A percentile compares a stretch with the other conserved stretches of the same genome.
These are phyloP conservation scores for Diaporthe australafricana DNA, from an alignment of 2,329 filamentous ascomycete species.

Conservation along the genomic window DNA sequence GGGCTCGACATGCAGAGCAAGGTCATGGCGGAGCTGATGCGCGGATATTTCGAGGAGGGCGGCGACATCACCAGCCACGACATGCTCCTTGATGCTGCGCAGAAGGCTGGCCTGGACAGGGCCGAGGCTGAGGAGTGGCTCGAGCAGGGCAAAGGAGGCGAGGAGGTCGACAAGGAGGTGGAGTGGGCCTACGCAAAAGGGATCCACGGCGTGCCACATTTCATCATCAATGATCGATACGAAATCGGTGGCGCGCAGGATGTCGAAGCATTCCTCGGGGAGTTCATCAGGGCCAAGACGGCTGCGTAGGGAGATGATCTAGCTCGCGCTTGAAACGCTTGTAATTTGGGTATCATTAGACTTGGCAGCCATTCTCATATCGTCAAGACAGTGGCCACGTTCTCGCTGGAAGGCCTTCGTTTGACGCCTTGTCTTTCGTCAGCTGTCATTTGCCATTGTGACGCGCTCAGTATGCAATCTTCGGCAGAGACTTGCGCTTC, in stretches of 20 bases:
- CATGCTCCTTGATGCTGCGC: constrained; percentile 63
- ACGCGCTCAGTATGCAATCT: neutral
- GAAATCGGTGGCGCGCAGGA: constrained; percentile 80
- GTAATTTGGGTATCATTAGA: constrained; percentile 34
- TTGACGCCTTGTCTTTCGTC: constrained; percentile 6
- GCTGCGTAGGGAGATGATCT: constrained; percentile 35
- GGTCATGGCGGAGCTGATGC: constrained; percentile 73
- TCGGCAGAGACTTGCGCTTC: neutral
- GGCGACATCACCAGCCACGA: constrained; percentile 71
- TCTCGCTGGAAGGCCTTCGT: neutral
- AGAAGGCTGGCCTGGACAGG: constrained; percentile 64
- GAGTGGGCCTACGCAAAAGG: constrained; percentile 60
- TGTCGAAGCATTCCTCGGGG: constrained; percentile 71
- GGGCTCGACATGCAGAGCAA: constrained; percentile 61
- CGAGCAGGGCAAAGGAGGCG: constrained; percentile 63
- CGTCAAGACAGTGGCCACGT: constrained; percentile 14
- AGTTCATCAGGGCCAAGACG: constrained; percentile 67
- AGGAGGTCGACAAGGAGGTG: constrained; percentile 69
- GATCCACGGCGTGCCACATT: constrained; percentile 79
- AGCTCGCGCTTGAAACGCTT: neutral
- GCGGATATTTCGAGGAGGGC: constrained; percentile 73
- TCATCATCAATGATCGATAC: constrained; percentile 76
- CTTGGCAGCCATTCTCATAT: neutral
- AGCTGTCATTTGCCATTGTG: no score
- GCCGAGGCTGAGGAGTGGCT: constrained; percentile 66